Conservation (phyloP, 2,329 filamentous ascomycete genomes). For the Cordyceps tenuipes region DNA sequence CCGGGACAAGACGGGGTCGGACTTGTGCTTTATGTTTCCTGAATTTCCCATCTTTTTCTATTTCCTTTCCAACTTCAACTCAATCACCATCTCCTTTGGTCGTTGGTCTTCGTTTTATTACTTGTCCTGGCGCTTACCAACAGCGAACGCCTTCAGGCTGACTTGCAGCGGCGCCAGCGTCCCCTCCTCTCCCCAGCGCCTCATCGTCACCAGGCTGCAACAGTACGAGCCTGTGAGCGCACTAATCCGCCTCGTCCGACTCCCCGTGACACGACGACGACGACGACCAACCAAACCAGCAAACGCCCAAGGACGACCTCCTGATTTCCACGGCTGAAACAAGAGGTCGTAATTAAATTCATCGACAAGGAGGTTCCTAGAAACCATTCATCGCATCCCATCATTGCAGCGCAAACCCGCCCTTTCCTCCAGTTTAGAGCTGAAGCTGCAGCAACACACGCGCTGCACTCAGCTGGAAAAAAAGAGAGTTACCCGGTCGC, state of each 20-base stretch:
- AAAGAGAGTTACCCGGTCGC: background rate
- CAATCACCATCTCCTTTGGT: background rate
- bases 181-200: background rate
- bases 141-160: background rate
- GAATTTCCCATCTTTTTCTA: background rate
- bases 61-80: background rate
- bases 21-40: background rate
- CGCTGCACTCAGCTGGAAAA: background rate
- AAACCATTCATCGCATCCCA: too few relatives aligned
- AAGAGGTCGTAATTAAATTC: too few relatives aligned
- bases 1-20: background rate
- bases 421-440: background rate
- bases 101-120: background rate
- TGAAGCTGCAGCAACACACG: background rate
- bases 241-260: background rate
- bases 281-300: background rate
- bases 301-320: background rate
- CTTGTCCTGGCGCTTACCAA: background rate
- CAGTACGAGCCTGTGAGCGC: background rate
- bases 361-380: too few relatives aligned
- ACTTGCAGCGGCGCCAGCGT: background rate
- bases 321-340: background rate
- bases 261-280: slow-evolving; percentile 1
- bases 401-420: background rate
- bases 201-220: background rate